Percentiles rank a stretch among this genome's conserved stretches.
Conservation (phyloP, 2,329 filamentous ascomycete genomes). For the Zelopaecilomyces penicillatus region DNA sequence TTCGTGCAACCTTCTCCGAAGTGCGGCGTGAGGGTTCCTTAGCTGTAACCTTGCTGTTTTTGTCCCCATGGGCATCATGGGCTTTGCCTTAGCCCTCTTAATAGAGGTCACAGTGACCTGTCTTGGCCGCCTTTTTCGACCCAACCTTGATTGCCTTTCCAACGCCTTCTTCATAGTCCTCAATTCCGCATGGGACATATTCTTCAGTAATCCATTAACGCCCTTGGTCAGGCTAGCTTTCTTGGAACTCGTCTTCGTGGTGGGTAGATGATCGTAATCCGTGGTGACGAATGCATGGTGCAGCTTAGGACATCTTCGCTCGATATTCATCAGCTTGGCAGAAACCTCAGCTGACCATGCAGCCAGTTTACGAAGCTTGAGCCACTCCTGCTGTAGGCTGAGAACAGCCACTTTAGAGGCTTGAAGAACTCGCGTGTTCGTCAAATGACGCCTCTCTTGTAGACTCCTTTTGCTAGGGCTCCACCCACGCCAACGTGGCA, state of each 20-base stretch:
- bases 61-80: too few relatives aligned
- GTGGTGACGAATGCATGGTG: conserved; percentile 31
- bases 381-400: conserved; percentile 40
- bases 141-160: conserved; percentile 7
- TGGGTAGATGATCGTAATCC: conserved; percentile 20
- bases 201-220: conserved; percentile 20
- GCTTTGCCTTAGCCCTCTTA: too few relatives aligned
- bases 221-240: conserved; percentile 19
- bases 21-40: too few relatives aligned
- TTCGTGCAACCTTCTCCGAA: too few relatives aligned
- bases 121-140: too few relatives aligned
- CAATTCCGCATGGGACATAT: conserved; percentile 23
- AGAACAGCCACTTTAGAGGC: conserved; percentile 35
- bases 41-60: too few relatives aligned
- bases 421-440: conserved; percentile 24
- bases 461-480: conserved; percentile 11
- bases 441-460: conserved; percentile 30
- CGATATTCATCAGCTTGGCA: conserved; percentile 29
- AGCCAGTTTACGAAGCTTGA: conserved; percentile 38
- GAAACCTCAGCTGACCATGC: conserved; percentile 41
- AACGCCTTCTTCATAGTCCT: conserved; percentile 15
- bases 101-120: too few relatives aligned
- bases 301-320: conserved; percentile 30
- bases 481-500: conserved; percentile 75
- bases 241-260: conserved; percentile 16